A percentile compares a stretch with the other conserved stretches of the same genome.
phyloP scores from a whole-genome alignment of 306 rosid species.

The Inga laurina region DNA sequence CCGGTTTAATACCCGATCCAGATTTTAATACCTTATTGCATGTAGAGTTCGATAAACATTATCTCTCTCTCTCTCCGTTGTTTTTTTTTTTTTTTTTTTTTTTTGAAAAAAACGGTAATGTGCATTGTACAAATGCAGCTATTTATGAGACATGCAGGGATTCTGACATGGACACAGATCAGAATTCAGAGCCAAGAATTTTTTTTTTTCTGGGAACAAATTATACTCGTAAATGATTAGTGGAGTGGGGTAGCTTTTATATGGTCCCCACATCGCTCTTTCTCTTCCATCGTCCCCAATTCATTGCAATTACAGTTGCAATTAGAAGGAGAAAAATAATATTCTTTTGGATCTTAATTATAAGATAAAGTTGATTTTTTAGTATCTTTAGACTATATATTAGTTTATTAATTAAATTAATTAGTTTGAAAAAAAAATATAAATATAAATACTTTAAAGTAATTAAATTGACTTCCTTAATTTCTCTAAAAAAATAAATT shows the following conservation, averaged over 20 bases:
- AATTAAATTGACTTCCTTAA: too few relatives aligned
- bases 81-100: rapidly evolving
- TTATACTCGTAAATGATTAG: neutral
- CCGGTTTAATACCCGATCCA: too few relatives aligned
- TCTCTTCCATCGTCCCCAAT: neutral
- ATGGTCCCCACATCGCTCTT: neutral
- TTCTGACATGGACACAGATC: neutral
- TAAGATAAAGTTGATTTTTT: too few relatives aligned
- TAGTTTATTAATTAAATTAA: too few relatives aligned
- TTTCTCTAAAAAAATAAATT: too few relatives aligned
- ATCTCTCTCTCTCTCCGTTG: neutral
- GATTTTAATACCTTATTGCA: too few relatives aligned
- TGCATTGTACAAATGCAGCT: neutral
- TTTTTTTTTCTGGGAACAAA: neutral
- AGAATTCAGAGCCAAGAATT: neutral
- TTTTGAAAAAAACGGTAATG: neutral
- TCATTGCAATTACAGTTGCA: neutral
- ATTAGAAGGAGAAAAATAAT: neutral
- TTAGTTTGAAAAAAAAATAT: too few relatives aligned
- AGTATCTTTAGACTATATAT: too few relatives aligned
- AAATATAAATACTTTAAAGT: too few relatives aligned
- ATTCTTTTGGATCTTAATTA: too few relatives aligned
- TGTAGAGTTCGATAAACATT: neutral
- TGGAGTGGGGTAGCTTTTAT: neutral
- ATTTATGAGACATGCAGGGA: neutral